These are phyloP conservation scores for Penium margaritaceum DNA, from an alignment of 139 green algal genomes.

Conservation along the genomic window DNA sequence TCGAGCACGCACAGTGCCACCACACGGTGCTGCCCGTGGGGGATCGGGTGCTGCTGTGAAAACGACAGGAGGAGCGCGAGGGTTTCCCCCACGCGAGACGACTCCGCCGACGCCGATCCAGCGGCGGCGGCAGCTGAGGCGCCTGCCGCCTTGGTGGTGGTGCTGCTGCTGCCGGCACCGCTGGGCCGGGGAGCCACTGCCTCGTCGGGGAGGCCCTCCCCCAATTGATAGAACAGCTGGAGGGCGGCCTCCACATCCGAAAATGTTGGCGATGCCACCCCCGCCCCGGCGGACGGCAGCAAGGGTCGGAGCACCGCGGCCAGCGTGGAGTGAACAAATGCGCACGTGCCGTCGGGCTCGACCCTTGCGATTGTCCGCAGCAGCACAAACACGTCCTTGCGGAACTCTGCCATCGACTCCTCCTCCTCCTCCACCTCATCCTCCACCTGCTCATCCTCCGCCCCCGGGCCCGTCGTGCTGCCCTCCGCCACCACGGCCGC, in stretches of 20 bases:
- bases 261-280: constrained; percentile 8
- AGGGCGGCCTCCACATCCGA: constrained; percentile 44
- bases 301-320: neutral
- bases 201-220: constrained; percentile 39
- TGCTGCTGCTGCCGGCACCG: neutral
- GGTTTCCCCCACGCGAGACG: too few relatives aligned
- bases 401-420: constrained; percentile 42
- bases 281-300: too few relatives aligned
- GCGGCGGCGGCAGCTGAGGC: neutral
- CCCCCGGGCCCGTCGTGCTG: too few relatives aligned
- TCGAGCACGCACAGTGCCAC: constrained; percentile 36
- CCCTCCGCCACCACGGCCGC: too few relatives aligned
- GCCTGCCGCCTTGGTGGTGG: too few relatives aligned
- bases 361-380: constrained; percentile 42
- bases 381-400: constrained; percentile 45
- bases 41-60: too few relatives aligned
- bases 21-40: constrained; percentile 20
- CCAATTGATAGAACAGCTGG: constrained; percentile 44
- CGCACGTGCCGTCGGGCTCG: constrained; percentile 32
- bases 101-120: too few relatives aligned
- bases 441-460: constrained; percentile 5
- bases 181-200: too few relatives aligned
- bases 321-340: constrained; percentile 41
- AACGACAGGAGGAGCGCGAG: too few relatives aligned
- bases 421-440: constrained; percentile 44